Evolutionary conservation across 164 flowering plant genomes (phyloP), one percentile per base, ranked within the genome.

Genomic region (Stephania yunnanensis): DNA sequence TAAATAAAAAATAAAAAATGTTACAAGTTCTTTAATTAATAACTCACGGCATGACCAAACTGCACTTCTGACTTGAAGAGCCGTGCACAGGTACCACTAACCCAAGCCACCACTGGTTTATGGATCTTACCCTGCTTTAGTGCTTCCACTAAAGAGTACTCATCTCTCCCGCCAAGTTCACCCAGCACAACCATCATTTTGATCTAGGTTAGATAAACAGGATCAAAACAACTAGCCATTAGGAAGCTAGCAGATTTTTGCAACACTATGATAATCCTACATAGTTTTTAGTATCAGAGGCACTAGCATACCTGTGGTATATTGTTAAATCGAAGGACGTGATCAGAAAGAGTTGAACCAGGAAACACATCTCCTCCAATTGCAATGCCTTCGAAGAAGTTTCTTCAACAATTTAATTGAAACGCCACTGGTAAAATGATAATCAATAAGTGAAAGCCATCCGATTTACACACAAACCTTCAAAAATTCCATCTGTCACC

Each of bases 291-390:
- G 55, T 10, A 29, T 44, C 1, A 29, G 17, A 69, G 58, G 69
- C 46, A 66, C 13, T 22, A 63, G 71, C 46, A 29, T 87, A 92
- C 99, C 93, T 94, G 97, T 25, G 99, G 98, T 61, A 96, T 96
- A 84, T 92, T 94, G 87, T 91, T 94, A 74, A 96, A 96, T 69
- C 99, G 89, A 81, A 96, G 78, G 80, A 94, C 89, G 83, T 96
- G 98, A 79, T 96, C 98, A 76, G 98, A 96, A 58, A 96, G 95
- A 46, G 98, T 96, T 73, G 99, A 96, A 45, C 98, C 98, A 29
- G 99, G 99, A 82, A 96, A 96, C 67, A 96, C 99, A 87, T 96
- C 99, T 76, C 99, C 98, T 78, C 99, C 99, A 78, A 96, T 96
- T 30, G 99, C 98, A 79, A 96, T 94, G 76, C 99, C 99, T 95